Base-by-base conservation (phyloP, 176 grass and related monocot genomes). In the Juncus inflexus region DNA sequence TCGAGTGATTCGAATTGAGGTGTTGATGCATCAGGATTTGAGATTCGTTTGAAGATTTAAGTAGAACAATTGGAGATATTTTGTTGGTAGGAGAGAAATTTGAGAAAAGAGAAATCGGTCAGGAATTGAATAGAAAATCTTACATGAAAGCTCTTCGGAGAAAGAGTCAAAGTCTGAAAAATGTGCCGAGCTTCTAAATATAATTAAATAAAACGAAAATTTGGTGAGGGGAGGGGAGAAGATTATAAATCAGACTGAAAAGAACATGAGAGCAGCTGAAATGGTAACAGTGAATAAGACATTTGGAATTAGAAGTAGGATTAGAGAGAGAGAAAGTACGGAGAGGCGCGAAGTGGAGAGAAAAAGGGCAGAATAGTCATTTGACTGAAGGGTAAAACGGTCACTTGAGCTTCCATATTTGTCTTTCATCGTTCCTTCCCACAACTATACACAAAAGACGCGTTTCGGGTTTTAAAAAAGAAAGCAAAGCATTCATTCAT, bases 401-500 rank as follows among this genome's bases (percentile, higher is more conserved):
- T 47, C 4, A 47, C 43, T 47, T 47, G 6, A 53, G 42, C 54
- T 65, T 15, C n/a, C 7, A 1, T 71, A 58, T 71, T 71, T 71
- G 37, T 28, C 54, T 59, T 71, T 38, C 67, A 71, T 13, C 40
- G 19, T 54, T 69, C 6, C 19, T 28, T 9, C 9, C 43, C 43
- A 47, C 43, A 47, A 47, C 43, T 47, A 47, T 47, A 47, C 43
- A 47, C 15, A 43, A 47, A 35, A 0, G n/a, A 71, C 67, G 54
- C 52, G 67, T 40, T 71, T 71, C 43, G 43, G 43, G 1, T 0
- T 47, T 47, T 47, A 47, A 47, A 47, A 5, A 47, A 47, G 4
- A 9, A 47, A 35, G 62, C 65, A 69, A 78, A 69, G 75, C 73
- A 69, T 40, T 28, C 73, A 69, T 40, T 28, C 19, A 28, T 28